These are phyloP conservation scores for Penicillium waksmanii DNA, from an alignment of 495 filamentous ascomycete genomes.

Conservation along the genomic window DNA sequence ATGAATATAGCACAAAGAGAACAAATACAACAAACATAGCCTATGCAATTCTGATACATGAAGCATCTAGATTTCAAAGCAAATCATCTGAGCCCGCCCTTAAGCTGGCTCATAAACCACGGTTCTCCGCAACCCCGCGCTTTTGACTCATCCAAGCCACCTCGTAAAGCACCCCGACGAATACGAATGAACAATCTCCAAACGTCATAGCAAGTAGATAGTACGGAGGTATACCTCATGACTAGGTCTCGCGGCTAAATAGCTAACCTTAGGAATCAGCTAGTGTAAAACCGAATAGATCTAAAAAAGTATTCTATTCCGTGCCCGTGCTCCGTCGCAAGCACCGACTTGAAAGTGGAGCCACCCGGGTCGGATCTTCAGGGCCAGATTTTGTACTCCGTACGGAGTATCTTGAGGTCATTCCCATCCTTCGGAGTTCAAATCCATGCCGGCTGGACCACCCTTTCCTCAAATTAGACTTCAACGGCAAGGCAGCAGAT, in stretches of 20 bases:
- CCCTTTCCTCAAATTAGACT: background rate
- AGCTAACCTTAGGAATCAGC: no score
- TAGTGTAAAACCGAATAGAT: no score
- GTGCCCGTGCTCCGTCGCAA: no score
- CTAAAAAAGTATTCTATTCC: no score
- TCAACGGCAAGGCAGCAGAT: background rate
- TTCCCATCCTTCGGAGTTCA: background rate
- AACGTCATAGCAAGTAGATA: background rate
- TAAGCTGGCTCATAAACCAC: background rate
- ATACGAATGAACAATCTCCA: background rate
- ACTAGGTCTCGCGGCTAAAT: no score
- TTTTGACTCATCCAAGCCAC: conserved; percentile 19
- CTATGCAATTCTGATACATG: background rate
- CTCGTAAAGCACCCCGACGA: background rate
- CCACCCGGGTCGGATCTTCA: background rate
- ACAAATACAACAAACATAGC: background rate
- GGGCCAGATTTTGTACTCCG: background rate
- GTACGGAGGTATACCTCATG: no score
- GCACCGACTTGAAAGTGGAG: background rate
- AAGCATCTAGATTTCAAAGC: background rate
- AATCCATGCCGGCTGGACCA: background rate
- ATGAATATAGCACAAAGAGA: background rate
- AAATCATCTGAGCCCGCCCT: background rate
- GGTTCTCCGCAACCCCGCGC: background rate
- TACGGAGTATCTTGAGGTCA: background rate